These are phyloP conservation scores for Acanthamoeba comandoni DNA, from an alignment of 208 protist species.

Conservation along the genomic window DNA sequence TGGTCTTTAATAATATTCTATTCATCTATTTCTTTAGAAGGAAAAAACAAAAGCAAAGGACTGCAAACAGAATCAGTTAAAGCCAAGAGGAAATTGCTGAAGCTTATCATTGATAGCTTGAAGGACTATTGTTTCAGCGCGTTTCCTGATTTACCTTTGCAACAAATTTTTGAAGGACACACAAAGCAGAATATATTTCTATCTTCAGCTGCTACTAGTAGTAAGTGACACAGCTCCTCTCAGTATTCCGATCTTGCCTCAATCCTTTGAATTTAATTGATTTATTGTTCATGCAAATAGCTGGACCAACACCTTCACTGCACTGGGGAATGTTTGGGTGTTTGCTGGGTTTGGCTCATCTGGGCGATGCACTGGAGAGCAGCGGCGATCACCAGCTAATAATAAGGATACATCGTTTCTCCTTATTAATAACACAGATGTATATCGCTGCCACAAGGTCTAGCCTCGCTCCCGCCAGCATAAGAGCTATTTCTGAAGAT, in stretches of 20 bases:
- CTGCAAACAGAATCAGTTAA: constrained; percentile 63
- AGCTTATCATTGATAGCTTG: constrained; percentile 15
- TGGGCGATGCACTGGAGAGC: constrained; percentile 60
- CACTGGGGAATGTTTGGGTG: constrained; percentile 66
- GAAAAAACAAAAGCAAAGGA: not conserved
- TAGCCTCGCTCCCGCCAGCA: no score
- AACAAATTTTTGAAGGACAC: not conserved
- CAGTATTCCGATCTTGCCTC: not conserved
- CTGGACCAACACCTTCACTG: not conserved
- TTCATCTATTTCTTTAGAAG: not conserved
- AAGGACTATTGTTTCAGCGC: constrained; percentile 14
- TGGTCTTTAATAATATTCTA: not conserved
- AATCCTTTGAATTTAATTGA: no score
- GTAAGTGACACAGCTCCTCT: not conserved
- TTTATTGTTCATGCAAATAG: not conserved
- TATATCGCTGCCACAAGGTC: no score
- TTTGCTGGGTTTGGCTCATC: constrained; percentile 33
- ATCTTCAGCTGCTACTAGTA: no score
- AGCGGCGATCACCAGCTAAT: not conserved
- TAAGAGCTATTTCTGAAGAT: not conserved
- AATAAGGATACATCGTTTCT: no score
- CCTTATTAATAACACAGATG: no score
- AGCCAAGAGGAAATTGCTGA: constrained; percentile 12
- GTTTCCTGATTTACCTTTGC: constrained; percentile 41
- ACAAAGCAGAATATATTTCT: not conserved